Conservation (phyloP, 805 yeast species). For the Ogataea pignaliae region DNA sequence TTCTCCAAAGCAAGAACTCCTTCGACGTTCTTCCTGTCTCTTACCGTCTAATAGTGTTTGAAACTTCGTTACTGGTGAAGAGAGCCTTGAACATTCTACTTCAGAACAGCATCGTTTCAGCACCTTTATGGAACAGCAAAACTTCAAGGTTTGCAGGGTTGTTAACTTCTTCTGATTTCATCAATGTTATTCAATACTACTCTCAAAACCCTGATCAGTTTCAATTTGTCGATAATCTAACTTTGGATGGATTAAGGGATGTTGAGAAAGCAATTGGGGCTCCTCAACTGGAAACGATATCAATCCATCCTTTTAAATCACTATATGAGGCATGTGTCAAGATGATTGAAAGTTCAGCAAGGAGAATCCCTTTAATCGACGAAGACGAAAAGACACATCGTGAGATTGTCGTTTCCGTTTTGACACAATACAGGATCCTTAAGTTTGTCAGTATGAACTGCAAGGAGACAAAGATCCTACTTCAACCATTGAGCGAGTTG, state of each 20-base stretch:
- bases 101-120: conserved; percentile 92
- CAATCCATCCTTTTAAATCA: conserved; percentile 87
- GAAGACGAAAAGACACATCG: conserved; percentile 88
- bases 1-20: conserved; percentile 85
- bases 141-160: conserved; percentile 91
- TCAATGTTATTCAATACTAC: conserved; percentile 92
- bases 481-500: conserved; percentile 69
- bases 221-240: conserved; percentile 80
- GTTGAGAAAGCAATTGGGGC: conserved; percentile 87
- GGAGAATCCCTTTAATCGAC: conserved; percentile 92
- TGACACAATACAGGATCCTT: conserved; percentile 92
- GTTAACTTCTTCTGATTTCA: conserved; percentile 86
- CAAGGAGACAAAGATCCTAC: conserved; percentile 82
- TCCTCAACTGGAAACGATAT: conserved; percentile 76
- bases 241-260: conserved; percentile 78
- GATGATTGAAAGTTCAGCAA: conserved; percentile 83
- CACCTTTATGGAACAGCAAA: conserved; percentile 93
- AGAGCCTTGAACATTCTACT: conserved; percentile 84
- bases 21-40: conserved; percentile 96
- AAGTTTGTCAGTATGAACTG: conserved; percentile 95
- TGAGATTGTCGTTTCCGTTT: conserved; percentile 90
- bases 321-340: conserved; percentile 89
- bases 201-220: conserved; percentile 84
- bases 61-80: conserved; percentile 84
- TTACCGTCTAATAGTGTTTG: conserved; percentile 87